phyloP scores from a whole-genome alignment of 1,284 basidiomycete species.

The Rhodotorula sp. region DNA sequence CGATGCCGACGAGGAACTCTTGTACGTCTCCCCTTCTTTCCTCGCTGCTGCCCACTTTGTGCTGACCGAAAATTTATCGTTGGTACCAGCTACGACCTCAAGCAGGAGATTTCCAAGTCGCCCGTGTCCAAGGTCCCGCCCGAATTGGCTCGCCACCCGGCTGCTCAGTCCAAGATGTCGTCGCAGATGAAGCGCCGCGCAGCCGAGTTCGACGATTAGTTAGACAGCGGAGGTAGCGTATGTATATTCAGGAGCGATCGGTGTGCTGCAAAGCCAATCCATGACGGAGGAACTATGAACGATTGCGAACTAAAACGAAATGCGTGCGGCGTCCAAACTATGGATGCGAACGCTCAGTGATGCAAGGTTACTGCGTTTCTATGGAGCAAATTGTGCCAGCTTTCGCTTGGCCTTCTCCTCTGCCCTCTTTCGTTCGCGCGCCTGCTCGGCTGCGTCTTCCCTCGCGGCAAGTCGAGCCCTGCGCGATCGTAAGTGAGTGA shows the following conservation, averaged over 20 bases:
- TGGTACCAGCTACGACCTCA: conserved; percentile 76
- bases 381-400: not conserved
- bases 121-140: conserved; percentile 82
- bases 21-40: conserved; percentile 60
- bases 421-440: conserved; percentile 12
- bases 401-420: conserved; percentile 27
- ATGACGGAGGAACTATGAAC: not conserved
- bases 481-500: not conserved
- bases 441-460: conserved; percentile 35
- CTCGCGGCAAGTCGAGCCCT: conserved; percentile 24
- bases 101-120: conserved; percentile 90
- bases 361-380: not conserved
- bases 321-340: not conserved
- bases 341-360: not conserved
- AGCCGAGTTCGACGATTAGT: conserved; percentile 7
- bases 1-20: conserved; percentile 93
- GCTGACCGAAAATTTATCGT: not conserved
- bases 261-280: not conserved
- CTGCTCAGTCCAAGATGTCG: conserved; percentile 65
- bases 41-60: conserved; percentile 7
- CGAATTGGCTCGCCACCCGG: conserved; percentile 83
- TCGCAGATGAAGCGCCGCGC: conserved; percentile 15
- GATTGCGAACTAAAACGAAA: not conserved
- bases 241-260: not conserved
- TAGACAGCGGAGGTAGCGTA: not conserved